phyloP scores from a whole-genome alignment of 306 rosid species.

The Macrotyloma uniflorum region DNA sequence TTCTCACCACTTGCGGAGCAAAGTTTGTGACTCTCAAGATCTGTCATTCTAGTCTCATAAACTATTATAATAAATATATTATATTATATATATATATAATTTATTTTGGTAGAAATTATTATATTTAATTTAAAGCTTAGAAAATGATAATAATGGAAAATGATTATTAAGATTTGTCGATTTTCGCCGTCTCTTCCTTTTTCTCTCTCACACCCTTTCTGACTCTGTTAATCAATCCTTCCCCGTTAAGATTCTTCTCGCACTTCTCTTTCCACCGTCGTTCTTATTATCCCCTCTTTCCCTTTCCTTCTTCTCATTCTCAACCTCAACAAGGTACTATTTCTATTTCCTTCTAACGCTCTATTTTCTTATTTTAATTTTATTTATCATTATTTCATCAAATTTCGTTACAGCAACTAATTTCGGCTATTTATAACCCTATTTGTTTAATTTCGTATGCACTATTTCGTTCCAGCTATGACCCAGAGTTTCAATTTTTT shows the following conservation, averaged over 20 bases:
- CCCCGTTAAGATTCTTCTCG: constrained; percentile 54
- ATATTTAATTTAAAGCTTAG: neutral
- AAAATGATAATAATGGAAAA: constrained; percentile 18
- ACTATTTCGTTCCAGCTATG: neutral
- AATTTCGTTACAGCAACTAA: neutral
- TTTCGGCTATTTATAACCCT: constrained; percentile 14
- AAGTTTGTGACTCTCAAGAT: neutral
- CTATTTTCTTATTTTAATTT: neutral
- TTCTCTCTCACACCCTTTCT: constrained; percentile 31
- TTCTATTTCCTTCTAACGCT: neutral
- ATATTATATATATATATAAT: too few species aligned
- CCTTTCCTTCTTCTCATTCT: neutral
- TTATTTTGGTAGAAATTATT: neutral
- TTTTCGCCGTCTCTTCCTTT: constrained; percentile 60
- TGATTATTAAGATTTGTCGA: constrained; percentile 49
- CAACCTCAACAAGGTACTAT: constrained; percentile 41
- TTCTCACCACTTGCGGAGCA: neutral
- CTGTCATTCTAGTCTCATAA: neutral
- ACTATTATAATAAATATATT: neutral
- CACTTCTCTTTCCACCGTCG: neutral
- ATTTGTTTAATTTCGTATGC: constrained; percentile 36
- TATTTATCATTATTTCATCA: neutral
- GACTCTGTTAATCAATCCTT: constrained; percentile 36
- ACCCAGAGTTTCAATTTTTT: neutral
- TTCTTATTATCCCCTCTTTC: constrained; percentile 2